These are phyloP conservation scores for Rhodotorula paludigena DNA, from an alignment of 768 basidiomycete genomes.

Conservation along the genomic window DNA sequence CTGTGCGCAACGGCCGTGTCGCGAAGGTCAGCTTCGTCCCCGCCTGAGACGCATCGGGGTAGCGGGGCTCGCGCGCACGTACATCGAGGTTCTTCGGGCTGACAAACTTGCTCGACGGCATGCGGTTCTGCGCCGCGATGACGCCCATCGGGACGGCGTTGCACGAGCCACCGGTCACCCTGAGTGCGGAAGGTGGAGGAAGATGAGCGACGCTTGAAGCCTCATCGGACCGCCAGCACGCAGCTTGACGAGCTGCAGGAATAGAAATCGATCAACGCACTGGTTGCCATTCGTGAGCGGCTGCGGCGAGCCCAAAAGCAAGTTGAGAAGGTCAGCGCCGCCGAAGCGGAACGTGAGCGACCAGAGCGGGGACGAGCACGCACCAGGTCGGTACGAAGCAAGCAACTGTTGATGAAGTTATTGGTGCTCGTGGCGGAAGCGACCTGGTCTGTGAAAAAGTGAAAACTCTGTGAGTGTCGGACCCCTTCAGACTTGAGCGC, in stretches of 20 bases:
- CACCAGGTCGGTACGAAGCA: constrained; percentile 49
- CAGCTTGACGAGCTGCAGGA: background rate
- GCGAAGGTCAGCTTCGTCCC: no score
- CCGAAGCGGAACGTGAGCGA: background rate
- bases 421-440: constrained; percentile 57
- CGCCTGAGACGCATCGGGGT: no score
- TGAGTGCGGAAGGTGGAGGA: constrained; percentile 27
- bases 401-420: constrained; percentile 61
- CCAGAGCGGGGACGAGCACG: background rate
- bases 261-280: background rate
- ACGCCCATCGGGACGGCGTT: constrained; percentile 59
- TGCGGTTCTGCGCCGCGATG: constrained; percentile 53
- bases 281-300: constrained; percentile 49
- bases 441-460: constrained; percentile 50
- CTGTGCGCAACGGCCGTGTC: background rate
- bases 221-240: background rate
- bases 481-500: background rate
- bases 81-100: constrained; percentile 51
- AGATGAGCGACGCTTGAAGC: background rate
- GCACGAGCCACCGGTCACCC: constrained; percentile 55
- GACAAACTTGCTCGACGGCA: constrained; percentile 55
- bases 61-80: no score
- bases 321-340: background rate
- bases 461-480: no score
- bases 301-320: constrained; percentile 72